Percentiles rank a stretch among this genome's conserved stretches.
These are phyloP conservation scores for Ustilago crameri DNA, from an alignment of 1,284 basidiomycete genomes.

Conservation along the genomic window DNA sequence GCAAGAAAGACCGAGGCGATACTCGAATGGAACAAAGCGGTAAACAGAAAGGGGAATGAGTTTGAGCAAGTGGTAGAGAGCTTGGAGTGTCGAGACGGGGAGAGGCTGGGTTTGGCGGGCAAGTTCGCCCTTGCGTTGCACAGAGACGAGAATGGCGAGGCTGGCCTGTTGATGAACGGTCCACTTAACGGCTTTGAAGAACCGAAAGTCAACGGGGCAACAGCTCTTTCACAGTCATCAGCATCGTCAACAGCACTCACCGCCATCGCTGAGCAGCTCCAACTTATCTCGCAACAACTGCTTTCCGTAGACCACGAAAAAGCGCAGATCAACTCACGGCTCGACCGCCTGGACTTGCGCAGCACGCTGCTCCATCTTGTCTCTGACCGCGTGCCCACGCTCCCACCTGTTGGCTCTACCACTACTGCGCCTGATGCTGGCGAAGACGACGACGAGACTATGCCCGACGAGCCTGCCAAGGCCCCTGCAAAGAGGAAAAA, in stretches of 20 bases:
- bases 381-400: constrained; percentile 35
- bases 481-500: constrained; percentile 18
- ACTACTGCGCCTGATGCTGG: constrained; percentile 1
- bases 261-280: constrained; percentile 17
- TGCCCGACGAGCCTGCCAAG: background rate
- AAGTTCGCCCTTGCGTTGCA: constrained; percentile 8
- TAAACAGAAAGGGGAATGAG: background rate
- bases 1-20: constrained; percentile 22
- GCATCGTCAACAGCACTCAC: constrained; percentile 15
- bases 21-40: constrained; percentile 2
- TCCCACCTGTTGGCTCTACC: constrained; percentile 24
- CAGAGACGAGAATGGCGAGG: background rate
- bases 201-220: no score
- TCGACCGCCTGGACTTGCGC: constrained; percentile 38
- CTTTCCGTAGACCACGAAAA: constrained; percentile 26
- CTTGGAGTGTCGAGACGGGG: no score
- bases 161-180: background rate
- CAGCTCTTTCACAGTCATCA: background rate
- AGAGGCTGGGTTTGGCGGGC: constrained; percentile 8
- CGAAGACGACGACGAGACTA: constrained; percentile 18
- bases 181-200: no score
- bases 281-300: constrained; percentile 15
- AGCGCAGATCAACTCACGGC: constrained; percentile 20
- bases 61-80: constrained; percentile 8
- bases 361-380: constrained; percentile 41